phyloP scores from a whole-genome alignment of 768 basidiomycete genomes.

The Porphyrellus cyaneotinctus region DNA sequence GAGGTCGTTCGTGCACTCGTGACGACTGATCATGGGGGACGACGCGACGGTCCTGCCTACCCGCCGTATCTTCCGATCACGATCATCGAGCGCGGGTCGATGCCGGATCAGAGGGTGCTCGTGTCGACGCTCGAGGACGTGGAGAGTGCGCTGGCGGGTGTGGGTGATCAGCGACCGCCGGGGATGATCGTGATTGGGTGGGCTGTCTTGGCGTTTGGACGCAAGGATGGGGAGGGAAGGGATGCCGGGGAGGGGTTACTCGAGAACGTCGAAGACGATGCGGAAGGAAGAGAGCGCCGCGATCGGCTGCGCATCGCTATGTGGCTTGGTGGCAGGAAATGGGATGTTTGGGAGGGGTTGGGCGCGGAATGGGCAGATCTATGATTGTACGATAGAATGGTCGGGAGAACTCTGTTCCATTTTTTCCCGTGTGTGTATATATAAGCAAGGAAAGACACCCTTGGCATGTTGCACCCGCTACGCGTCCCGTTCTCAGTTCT shows the following conservation, averaged over 20 bases:
- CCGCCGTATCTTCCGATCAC: conserved; percentile 81
- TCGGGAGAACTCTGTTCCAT: no score
- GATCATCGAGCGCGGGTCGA: conserved; percentile 91
- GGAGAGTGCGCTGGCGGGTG: conserved; percentile 61
- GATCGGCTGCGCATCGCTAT: conserved; percentile 42
- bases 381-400: conserved; percentile 1
- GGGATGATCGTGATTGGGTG: conserved; percentile 97
- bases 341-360: conserved; percentile 66
- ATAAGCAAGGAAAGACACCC: no score
- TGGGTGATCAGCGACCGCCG: conserved; percentile 87
- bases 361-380: conserved; percentile 63
- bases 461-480: no score
- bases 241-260: conserved; percentile 61
- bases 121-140: conserved; percentile 73
- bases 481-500: no score
- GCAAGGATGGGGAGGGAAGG: conserved; percentile 40
- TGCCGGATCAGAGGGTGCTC: conserved; percentile 87
- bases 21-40: conserved; percentile 30
- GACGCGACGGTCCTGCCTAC: conserved; percentile 56
- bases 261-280: conserved; percentile 45
- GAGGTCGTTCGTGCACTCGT: conserved; percentile 65
- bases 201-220: conserved; percentile 67
- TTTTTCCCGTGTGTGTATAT: no score
- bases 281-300: conserved; percentile 8
- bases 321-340: conserved; percentile 59